Conservation (phyloP, 1,139 yeast genomes). For the Hansenula lynferdii region DNA sequence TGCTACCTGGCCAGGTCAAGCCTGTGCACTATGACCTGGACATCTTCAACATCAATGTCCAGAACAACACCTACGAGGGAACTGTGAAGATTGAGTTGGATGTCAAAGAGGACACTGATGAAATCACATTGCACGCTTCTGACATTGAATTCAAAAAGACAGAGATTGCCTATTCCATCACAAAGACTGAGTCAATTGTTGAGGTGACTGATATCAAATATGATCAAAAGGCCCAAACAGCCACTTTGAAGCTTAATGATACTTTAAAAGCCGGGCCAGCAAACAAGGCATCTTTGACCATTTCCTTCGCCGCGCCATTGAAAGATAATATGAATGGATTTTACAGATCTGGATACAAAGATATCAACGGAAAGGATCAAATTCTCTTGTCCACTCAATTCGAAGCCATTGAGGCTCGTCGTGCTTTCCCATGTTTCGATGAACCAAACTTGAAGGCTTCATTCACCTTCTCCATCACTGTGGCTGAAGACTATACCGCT, state of each 20-base stretch:
- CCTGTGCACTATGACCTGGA: constrained; percentile 65
- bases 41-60: constrained; percentile 18
- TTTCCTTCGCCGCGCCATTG: constrained; percentile 62
- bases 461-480: constrained; percentile 56
- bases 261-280: constrained; percentile 42
- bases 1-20: constrained; percentile 63
- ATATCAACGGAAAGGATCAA: constrained; percentile 52
- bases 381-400: constrained; percentile 77
- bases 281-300: constrained; percentile 37
- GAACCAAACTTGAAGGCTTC: constrained; percentile 78
- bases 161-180: constrained; percentile 10
- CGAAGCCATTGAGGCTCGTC: constrained; percentile 83
- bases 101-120: constrained; percentile 59
- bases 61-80: constrained; percentile 49
- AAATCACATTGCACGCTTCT: constrained; percentile 52
- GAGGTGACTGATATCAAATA: constrained; percentile 28
- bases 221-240: constrained; percentile 57
- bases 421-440: constrained; percentile 81
- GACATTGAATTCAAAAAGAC: constrained; percentile 29
- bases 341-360: constrained; percentile 71
- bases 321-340: constrained; percentile 77
- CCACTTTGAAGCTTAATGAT: constrained; percentile 47
- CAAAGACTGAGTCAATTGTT: constrained; percentile 22
- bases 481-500: constrained; percentile 54
- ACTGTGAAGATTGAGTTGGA: constrained; percentile 57